Percentiles rank a stretch among this genome's conserved stretches.
These are phyloP conservation scores for Nitzschia inconspicua DNA, from an alignment of 108 stramenopile genomes.

Conservation along the genomic window DNA sequence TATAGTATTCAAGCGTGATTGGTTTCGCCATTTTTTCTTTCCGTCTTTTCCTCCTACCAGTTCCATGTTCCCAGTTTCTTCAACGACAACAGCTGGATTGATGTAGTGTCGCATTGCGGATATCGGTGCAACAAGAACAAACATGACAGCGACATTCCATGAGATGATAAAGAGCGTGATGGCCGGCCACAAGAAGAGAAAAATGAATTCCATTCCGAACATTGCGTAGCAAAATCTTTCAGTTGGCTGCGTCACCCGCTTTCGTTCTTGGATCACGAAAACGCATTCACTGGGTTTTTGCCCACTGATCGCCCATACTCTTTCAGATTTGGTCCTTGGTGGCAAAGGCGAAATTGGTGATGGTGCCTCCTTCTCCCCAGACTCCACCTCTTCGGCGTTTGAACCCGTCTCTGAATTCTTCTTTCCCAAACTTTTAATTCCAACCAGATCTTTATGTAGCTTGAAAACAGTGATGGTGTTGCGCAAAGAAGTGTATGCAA, in stretches of 20 bases:
- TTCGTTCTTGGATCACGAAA: slow-evolving; percentile 41
- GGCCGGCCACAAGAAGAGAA: slow-evolving; percentile 58
- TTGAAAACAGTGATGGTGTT: slow-evolving; percentile 19
- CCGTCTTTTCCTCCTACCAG: slow-evolving; percentile 24
- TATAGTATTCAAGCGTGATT: slow-evolving; percentile 40
- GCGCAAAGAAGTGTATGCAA: slow-evolving; percentile 19
- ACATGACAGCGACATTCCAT: slow-evolving; percentile 15
- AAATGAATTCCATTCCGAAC: slow-evolving; percentile 36
- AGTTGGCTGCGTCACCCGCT: slow-evolving; percentile 39
- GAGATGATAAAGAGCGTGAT: slow-evolving; percentile 27
- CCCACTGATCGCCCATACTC: background rate
- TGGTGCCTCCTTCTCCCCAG: background rate
- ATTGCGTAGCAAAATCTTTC: slow-evolving; percentile 39
- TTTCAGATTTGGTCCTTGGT: background rate
- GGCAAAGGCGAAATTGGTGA: background rate
- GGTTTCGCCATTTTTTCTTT: slow-evolving; percentile 19
- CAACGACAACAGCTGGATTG: slow-evolving; percentile 16
- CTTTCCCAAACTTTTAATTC: background rate
- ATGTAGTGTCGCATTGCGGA: slow-evolving; percentile 21
- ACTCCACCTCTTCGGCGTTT: background rate
- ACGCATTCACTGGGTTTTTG: slow-evolving; percentile 12
- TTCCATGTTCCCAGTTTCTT: slow-evolving; percentile 36
- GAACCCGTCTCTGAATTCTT: too few relatives aligned
- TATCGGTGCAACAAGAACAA: slow-evolving; percentile 13
- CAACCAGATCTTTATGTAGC: background rate